phyloP scores from a whole-genome alignment of 2,329 filamentous ascomycete genomes.

The Sporothrix euskadiensis region DNA sequence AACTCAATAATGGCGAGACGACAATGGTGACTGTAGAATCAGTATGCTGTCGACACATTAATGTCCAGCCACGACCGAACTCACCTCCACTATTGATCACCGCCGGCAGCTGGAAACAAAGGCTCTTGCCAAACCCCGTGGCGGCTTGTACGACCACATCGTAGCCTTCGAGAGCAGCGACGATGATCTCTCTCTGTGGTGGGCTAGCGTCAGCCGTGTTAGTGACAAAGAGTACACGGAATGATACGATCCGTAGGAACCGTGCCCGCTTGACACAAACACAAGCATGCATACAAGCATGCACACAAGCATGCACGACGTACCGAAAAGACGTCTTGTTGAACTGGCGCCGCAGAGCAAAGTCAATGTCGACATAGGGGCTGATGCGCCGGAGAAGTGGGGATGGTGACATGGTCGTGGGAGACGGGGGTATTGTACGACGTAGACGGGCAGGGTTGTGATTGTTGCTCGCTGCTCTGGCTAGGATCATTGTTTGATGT shows the following conservation, averaged over 20 bases:
- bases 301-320: slow-evolving; percentile 20
- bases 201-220: slow-evolving; percentile 55
- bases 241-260: neutral
- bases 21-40: slow-evolving; percentile 70
- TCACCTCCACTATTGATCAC: slow-evolving; percentile 76
- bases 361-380: slow-evolving; percentile 67
- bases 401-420: slow-evolving; percentile 5
- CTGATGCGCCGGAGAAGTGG: slow-evolving; percentile 45
- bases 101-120: slow-evolving; percentile 90
- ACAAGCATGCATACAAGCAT: neutral
- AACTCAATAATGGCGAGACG: slow-evolving; percentile 80
- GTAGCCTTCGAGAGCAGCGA: slow-evolving; percentile 73
- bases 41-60: neutral
- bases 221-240: neutral
- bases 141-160: slow-evolving; percentile 95
- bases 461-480: neutral
- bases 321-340: slow-evolving; percentile 73
- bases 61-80: neutral
- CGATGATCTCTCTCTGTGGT: slow-evolving; percentile 83
- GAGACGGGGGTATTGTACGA: neutral
- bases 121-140: slow-evolving; percentile 86
- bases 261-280: neutral
- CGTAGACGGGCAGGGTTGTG: neutral
- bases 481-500: slow-evolving; percentile 5
- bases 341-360: slow-evolving; percentile 72